Evolutionary conservation across 169 alveolate genomes (phyloP).

Genomic region (Neospora caninum): DNA sequence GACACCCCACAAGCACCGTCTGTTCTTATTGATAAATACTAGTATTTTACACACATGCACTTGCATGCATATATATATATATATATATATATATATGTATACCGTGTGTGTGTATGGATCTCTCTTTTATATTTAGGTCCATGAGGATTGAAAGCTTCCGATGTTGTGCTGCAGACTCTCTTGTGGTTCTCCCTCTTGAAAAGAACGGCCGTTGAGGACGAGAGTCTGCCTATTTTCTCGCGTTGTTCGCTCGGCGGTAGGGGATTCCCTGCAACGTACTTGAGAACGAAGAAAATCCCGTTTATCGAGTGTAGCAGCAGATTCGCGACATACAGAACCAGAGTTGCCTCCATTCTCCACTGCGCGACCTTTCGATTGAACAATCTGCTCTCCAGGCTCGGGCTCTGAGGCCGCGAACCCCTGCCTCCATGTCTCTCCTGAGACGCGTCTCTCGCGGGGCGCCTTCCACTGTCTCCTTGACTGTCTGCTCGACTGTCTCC

Average conservation of each 20-base stretch:
- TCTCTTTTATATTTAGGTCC: no score
- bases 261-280: background rate
- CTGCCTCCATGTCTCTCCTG: background rate
- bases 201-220: no score
- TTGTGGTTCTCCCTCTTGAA: no score
- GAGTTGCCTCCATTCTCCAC: conserved; percentile 29
- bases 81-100: no score
- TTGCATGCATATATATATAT: background rate
- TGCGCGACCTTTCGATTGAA: background rate
- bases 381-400: background rate
- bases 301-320: background rate
- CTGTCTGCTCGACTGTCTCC: background rate
- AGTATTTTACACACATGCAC: background rate
- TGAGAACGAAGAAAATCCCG: conserved; percentile 25
- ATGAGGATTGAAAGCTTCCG: no score
- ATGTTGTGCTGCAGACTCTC: no score
- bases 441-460: background rate
- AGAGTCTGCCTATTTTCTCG: no score
- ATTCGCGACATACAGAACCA: background rate
- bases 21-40: no score
- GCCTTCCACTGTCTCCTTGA: conserved; percentile 1
- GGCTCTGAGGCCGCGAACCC: background rate
- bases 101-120: no score
- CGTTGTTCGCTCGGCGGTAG: no score
- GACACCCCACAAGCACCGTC: no score